Evolutionary conservation across 805 yeast genomes (phyloP), one percentile per base, ranked within the genome.

Genomic region (Barnettozyma wickerhamii): DNA sequence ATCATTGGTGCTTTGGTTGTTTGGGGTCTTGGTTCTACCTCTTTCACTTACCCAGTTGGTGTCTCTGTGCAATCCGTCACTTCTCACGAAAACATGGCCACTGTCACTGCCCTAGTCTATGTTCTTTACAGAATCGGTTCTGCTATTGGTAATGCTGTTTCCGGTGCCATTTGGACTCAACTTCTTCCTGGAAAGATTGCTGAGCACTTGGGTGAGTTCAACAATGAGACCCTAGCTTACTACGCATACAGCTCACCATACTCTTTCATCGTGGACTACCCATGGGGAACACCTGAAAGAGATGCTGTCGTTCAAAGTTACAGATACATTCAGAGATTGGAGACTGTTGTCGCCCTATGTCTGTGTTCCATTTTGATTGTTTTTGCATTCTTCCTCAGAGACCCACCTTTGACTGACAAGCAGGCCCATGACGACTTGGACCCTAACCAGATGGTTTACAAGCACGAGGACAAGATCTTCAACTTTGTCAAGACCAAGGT

Each of bases 121-220:
- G 66, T 85, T 5, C 50, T 72, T 24, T 80, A 77, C 61, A 69
- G 77, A 53, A 65, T 82, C 41, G 89, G 90, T n/a, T 59, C 75
- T 14, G 84, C 85, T 6, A 53, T 81, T 41, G 89, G 89, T 27
- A 62, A 70, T 30, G 57, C 82, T 18, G 74, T 82, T 15, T 71
- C 84, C 17, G 89, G 87, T 51, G 86, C 87, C 19, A 68, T 82
- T 29, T 82, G 87, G 86, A 75, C 85, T n/a, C 77, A 79, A 48
- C 55, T 68, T 14, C 63, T 83, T 51, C 82, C 54, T 52, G 55
- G 18, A 55, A 69, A 50, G 59, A 78, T 36, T 41, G 52, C 24
- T 59, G 64, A 35, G 49, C 62, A 41, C 46, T 66, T 50, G 50
- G 53, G 56, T 7, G 21, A 30, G 13, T 30, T 21, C 28, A 24